phyloP scores from a whole-genome alignment of 2,329 filamentous ascomycete genomes.

The Botrytis tulipae region DNA sequence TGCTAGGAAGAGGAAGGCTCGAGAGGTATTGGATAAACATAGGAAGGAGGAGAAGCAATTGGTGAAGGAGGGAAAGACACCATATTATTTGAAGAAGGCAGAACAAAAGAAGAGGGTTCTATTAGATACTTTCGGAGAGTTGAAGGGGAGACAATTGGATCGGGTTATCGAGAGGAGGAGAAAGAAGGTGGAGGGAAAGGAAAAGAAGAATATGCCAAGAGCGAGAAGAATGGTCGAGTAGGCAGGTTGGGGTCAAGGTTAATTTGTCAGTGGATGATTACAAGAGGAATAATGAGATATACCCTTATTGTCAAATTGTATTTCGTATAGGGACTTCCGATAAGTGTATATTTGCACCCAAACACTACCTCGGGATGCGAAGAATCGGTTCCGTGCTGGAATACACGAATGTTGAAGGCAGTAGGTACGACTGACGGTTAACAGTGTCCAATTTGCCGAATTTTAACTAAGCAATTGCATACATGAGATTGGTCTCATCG shows the following conservation, averaged over 20 bases:
- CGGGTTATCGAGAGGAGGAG: conserved; percentile 80
- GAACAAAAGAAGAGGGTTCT: conserved; percentile 87
- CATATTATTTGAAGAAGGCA: conserved; percentile 89
- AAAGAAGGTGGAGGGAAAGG: conserved; percentile 85
- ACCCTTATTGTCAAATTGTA: background rate
- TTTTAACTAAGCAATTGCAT: background rate
- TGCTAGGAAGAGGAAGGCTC: conserved; percentile 66
- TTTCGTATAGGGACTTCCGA: background rate
- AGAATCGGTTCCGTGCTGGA: background rate
- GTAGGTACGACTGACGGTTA: background rate
- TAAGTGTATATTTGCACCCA: background rate
- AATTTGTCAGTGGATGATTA: background rate
- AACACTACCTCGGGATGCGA: background rate
- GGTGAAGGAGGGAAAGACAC: conserved; percentile 83
- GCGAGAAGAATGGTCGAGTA: conserved; percentile 46
- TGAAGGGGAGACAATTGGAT: conserved; percentile 84
- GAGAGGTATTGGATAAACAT: conserved; percentile 70
- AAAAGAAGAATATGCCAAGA: conserved; percentile 73
- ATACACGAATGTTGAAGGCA: background rate
- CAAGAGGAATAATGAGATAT: background rate
- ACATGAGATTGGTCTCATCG: no score
- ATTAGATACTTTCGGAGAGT: conserved; percentile 72
- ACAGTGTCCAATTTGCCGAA: background rate
- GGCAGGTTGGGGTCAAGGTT: background rate
- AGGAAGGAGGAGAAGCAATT: conserved; percentile 79